These are phyloP conservation scores for Aspergillus tubingensis DNA, from an alignment of 2,329 filamentous ascomycete genomes.

Conservation along the genomic window DNA sequence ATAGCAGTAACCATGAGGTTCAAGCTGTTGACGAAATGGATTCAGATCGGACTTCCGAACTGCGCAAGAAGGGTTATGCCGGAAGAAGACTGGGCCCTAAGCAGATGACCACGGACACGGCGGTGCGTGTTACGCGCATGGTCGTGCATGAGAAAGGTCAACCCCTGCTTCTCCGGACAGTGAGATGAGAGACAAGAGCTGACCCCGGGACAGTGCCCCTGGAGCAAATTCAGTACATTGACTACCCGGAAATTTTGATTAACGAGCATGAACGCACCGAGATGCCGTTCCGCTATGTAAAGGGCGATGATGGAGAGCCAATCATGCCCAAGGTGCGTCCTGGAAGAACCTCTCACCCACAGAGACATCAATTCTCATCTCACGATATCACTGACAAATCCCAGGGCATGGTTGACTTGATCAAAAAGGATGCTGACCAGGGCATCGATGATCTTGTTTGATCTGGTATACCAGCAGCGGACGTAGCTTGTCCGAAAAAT, in stretches of 20 bases:
- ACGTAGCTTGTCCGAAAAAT: neutral
- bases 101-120: constrained; percentile 98
- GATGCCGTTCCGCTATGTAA: constrained; percentile 98
- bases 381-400: constrained; percentile 12
- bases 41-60: constrained; percentile 95
- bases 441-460: constrained; percentile 81
- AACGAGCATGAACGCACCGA: constrained; percentile 90
- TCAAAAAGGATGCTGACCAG: constrained; percentile 92
- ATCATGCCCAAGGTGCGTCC: constrained; percentile 85
- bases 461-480: constrained; percentile 13
- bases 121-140: constrained; percentile 87
- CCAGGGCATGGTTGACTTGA: constrained; percentile 91
- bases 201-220: constrained; percentile 63
- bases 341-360: neutral
- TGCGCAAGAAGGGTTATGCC: constrained; percentile 88
- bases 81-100: constrained; percentile 85
- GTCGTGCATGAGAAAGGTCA: constrained; percentile 80
- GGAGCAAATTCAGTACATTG: constrained; percentile 76
- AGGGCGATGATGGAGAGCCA: constrained; percentile 69
- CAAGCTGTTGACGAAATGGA: constrained; percentile 47
- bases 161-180: neutral
- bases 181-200: constrained; percentile 6
- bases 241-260: constrained; percentile 86
- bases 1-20: neutral
- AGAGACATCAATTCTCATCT: too few relatives aligned